Evolutionary conservation across 2,329 filamentous ascomycete species (phyloP), one percentile per base, ranked within the genome.

Genomic region (Talaromyces albobiverticillius): DNA sequence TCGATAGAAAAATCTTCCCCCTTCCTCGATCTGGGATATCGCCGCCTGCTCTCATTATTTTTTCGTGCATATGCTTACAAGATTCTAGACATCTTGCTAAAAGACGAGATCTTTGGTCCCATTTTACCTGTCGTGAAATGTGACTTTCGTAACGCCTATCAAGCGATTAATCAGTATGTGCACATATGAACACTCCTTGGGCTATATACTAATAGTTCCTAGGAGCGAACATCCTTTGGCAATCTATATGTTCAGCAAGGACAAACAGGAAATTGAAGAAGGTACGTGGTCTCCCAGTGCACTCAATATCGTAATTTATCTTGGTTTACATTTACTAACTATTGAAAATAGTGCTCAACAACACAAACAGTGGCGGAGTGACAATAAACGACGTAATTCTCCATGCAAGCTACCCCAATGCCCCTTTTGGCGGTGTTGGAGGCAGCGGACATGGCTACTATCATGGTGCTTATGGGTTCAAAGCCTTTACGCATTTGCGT

Each of bases 391-490:
- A 80, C 59, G 67, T 71, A 36, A 70, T 74, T 57, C 65, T 78
- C 40, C 79, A 81, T 57, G 67, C 68, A 46, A 68, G 65, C 32
- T 68, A 76, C 41, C 70, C 71, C 2, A 67, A 67, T 23, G 70
- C 73, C 2, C 78, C 79, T 6, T 72, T 82, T 42, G 79, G 80
- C 42, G 79, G 80, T 31, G 71, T 80, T 18, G 79, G 79, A 25
- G 67, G 71, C 16, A 79, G 76, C 7, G 79, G 79, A 29, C 70
- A 66, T 46, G 79, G 79, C 50, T 67, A 64, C 51, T 80, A 81
- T 61, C 78, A 79, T 60, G 79, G 79, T 16, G 66, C 69, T 58
- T 73, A 76, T 63, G 77, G 78, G 32, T 73, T 82, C 66, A 69
- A 73, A 45, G 57, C 61, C 16, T 73, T 71, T 59, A 66, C 66